phyloP scores from a whole-genome alignment of 1,284 basidiomycete species.

The Sphaerobolus stellatus region DNA sequence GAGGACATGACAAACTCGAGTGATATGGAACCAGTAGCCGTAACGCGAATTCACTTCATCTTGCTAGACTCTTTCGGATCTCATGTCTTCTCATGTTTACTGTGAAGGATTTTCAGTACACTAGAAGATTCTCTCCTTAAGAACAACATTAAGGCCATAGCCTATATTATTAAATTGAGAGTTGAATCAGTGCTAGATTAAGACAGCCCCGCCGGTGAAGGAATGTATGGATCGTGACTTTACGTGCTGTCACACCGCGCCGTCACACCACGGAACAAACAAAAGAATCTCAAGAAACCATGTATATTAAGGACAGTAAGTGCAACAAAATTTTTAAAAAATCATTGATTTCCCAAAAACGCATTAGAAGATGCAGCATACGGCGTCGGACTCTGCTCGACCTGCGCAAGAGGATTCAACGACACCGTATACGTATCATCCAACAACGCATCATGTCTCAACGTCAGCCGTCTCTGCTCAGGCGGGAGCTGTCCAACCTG shows the following conservation, averaged over 20 bases:
- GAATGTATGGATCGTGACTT: background rate
- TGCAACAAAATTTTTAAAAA: background rate
- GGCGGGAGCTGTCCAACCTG: slow-evolving; percentile 35
- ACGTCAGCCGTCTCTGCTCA: slow-evolving; percentile 44
- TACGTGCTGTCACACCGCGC: background rate
- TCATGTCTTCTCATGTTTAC: too few species aligned
- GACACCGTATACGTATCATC: slow-evolving; percentile 61
- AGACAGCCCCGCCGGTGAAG: background rate
- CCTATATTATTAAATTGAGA: too few species aligned
- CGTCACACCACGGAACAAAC: background rate
- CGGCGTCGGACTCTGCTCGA: slow-evolving; percentile 67
- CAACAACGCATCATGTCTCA: slow-evolving; percentile 53
- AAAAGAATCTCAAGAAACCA: background rate
- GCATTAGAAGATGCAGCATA: slow-evolving; percentile 20
- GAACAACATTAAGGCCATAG: too few species aligned
- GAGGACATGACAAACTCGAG: too few species aligned
- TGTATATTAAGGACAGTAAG: background rate
- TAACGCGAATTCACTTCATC: too few species aligned
- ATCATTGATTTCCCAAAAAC: background rate
- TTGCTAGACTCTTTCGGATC: too few species aligned
- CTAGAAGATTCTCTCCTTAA: too few species aligned
- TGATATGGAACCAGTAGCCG: too few species aligned
- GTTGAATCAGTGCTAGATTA: background rate
- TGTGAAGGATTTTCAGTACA: too few species aligned
- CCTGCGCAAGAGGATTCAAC: slow-evolving; percentile 44